Evolutionary conservation across 345 rosid species (phyloP), one percentile per base, ranked within the genome.

Genomic region (Eucalyptus fibrosa): DNA sequence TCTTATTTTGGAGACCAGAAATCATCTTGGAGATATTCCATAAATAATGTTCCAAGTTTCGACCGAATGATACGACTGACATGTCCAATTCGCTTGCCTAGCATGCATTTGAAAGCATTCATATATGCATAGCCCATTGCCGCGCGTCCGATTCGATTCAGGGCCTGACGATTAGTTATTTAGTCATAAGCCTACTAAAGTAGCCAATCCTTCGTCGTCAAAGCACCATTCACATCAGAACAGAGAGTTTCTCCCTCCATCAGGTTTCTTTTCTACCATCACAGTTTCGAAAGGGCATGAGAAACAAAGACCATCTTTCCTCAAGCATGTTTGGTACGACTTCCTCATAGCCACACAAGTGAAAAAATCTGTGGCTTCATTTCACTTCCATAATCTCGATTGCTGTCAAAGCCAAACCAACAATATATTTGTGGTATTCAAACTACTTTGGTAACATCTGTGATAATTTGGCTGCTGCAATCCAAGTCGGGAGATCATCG

Each of bases 71-170:
- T 9, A 18, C 1, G 44, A 69, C 24, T 4, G 7, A 18, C 13
- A 18, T 34, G 23, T 51, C 23, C 0, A 9, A 69, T 69, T 9
- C 40, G 3, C 13, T 3, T 69, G 5, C 4, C 0, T 10, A 0
- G 8, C 81, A 72, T 3, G 82, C 7, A 12, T 72, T 69, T 34
- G 24, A 34, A 7, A 18, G 4, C 6, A 18, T 3, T 7, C 40
- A 72, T 10, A 10, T 21, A 3, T 2, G 1, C 3, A 37, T 3
- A 23, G 30, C 0, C 5, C 13, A 37, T 72, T 12, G 26, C 34
- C 72, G 5, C 13, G 1, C 15, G 0, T 77, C 47, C 8, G 2
- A 21, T 19, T 34, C 28, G 2, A 37, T 5, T 72, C 26, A 3
- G 45, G 82, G 44, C 4, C 1, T 6, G 28, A 72, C 2, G 1